These are phyloP conservation scores for Tremella yokohamensis DNA, from an alignment of 768 basidiomycete species.

Conservation along the genomic window DNA sequence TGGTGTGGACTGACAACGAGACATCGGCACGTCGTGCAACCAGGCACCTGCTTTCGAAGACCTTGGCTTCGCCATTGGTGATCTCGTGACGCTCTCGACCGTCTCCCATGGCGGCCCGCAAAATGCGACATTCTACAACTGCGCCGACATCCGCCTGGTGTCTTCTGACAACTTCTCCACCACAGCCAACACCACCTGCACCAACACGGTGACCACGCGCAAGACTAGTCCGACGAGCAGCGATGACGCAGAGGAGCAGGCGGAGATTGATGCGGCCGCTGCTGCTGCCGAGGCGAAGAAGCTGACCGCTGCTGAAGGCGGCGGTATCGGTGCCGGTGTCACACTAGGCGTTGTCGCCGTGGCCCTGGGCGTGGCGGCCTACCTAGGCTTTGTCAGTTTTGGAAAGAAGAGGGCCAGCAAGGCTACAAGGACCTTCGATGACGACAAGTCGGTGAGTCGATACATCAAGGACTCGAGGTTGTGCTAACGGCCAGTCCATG, in stretches of 20 bases:
- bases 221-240: conserved; percentile 14
- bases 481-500: too few species aligned
- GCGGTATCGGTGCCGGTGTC: conserved; percentile 16
- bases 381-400: conserved; percentile 3
- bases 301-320: conserved; percentile 15
- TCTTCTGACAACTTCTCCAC: conserved; percentile 13
- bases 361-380: background rate
- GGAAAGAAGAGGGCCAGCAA: conserved; percentile 11
- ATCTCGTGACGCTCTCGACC: too few species aligned
- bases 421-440: too few species aligned
- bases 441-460: too few species aligned
- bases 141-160: conserved; percentile 35
- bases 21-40: too few species aligned
- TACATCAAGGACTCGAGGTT: too few species aligned
- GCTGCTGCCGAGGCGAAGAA: too few species aligned
- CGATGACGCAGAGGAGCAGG: conserved; percentile 7
- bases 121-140: conserved; percentile 16
- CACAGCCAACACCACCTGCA: conserved; percentile 21
- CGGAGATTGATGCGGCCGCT: too few species aligned
- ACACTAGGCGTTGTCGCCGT: conserved; percentile 6
- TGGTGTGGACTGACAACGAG: too few species aligned
- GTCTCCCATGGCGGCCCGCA: too few species aligned
- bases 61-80: too few species aligned
- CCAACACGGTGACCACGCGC: conserved; percentile 26
- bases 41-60: too few species aligned